A percentile compares a stretch with the other conserved stretches of the same genome.
Conservation (phyloP, 2,329 filamentous ascomycete genomes). For the Penicillium sp. region DNA sequence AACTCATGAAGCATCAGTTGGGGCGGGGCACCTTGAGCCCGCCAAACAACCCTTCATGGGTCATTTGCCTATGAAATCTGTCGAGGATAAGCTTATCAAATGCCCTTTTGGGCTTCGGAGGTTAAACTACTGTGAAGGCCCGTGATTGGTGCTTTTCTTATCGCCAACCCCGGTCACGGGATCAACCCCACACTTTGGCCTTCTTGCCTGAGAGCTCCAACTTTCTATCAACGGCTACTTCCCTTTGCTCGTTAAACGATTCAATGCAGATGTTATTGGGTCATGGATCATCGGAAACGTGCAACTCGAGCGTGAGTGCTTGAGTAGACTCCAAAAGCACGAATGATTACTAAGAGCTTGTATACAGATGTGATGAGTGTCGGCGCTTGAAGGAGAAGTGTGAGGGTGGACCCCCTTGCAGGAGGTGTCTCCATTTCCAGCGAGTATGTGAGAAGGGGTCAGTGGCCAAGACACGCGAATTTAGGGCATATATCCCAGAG, state of each 20-base stretch:
- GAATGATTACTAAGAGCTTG: not conserved
- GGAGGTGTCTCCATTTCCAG: conserved; percentile 16
- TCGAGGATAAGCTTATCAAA: not conserved
- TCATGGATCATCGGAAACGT: not conserved
- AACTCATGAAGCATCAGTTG: too few relatives aligned
- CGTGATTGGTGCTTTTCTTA: not conserved
- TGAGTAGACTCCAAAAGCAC: not conserved
- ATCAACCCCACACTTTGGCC: not conserved
- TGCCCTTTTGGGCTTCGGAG: not conserved
- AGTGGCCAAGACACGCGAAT: conserved; percentile 1
- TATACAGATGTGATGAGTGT: conserved; percentile 8
- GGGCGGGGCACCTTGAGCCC: too few relatives aligned
- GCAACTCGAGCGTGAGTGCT: not conserved
- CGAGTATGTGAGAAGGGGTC: conserved; percentile 13
- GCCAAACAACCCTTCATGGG: too few relatives aligned
- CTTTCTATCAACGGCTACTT: not conserved
- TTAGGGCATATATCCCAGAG: not conserved
- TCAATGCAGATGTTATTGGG: not conserved
- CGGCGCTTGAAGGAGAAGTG: conserved; percentile 13
- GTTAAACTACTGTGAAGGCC: not conserved
- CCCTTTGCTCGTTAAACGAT: not conserved
- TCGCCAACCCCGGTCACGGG: not conserved
- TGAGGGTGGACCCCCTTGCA: conserved; percentile 11
- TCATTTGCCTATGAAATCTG: too few relatives aligned
- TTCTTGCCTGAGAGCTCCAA: not conserved